Base-by-base conservation (phyloP, 345 rosid genomes). In the Eucalyptus erythrocorys region DNA sequence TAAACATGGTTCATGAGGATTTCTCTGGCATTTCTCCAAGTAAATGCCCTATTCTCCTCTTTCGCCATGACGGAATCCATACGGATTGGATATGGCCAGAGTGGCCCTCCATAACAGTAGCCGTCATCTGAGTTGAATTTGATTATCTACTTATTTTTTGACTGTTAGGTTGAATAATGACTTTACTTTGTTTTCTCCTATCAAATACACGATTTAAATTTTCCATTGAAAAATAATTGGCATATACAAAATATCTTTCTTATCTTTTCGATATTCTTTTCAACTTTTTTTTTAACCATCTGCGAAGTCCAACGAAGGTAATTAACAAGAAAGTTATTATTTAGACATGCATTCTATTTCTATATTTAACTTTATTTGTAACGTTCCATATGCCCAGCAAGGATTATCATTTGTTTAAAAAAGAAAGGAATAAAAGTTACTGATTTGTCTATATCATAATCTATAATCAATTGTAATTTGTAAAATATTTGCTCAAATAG, bases 281-380 rank as follows among this genome's bases (percentile, higher is more conserved):
- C 24, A 16, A 68, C 40, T 32, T 32, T 16, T 32, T 16, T 19
- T 68, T 5, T n/a, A n/a, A 16, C 80, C 42, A 32, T 32, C 80
- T 17, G 40, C 24, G 42, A 3, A 19, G 76, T 68, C 40, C 79
- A 32, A 68, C 21, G 24, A 32, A 32, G 42, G 42, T 34, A 68
- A 32, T 66, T 66, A 16, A 66, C 1, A 32, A 66, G 79, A 16
- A 66, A 32, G 42, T 66, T 32, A 66, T 15, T 66, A 32, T 66
- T n/a, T 66, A n/a, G 71, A 64, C 71, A 0, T 64, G 71, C 19
- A 64, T 64, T 64, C 19, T n/a, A 64, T 64, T 64, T 64, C 19
- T 0, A n/a, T 64, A 7, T 3, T 19, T n/a, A 7, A n/a, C 37
- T 64, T 64, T 7, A n/a, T 14, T 27, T 5, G 1, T 5, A 64